Base-by-base conservation (phyloP, 2,329 filamentous ascomycete genomes). In the Venturia effusa region DNA sequence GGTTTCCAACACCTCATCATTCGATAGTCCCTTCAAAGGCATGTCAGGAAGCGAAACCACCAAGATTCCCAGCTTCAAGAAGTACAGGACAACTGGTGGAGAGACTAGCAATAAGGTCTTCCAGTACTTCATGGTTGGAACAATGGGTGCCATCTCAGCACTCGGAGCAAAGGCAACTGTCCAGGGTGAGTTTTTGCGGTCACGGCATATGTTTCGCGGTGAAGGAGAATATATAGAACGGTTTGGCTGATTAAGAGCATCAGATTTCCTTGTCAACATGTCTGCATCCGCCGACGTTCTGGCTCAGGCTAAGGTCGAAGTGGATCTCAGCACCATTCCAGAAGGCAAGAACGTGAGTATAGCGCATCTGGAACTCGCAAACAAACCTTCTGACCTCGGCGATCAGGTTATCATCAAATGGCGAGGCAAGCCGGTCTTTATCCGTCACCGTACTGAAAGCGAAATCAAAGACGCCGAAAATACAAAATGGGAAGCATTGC, bases 221-320 rank as follows among this genome's bases (percentile, higher is more conserved):
- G 64, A 62, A 32, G 40, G 30, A n/a, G 30, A 24, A 27, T 24
- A 62, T 7, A 10, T 27, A 41, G 48, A 15, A 64, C 55, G 66
- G 5, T 22, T 11, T 63, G 64, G 70, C 68, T 66, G 64, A 67
- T 70, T 70, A 69, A 67, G 62, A 63, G 70, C 65, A 67, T 69
- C 79, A 99, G 94, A 99, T 81, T 99, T 99, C 86, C 85, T 99
- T 69, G 91, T 96, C 82, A 99, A 97, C 87, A 97, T 99, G 95
- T 95, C 93, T 73, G 94, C 94, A 68, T 99, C 94, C 67, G 94
- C 94, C 79, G 94, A 99, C 75, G 92, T 99, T 75, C 81, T 99
- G 80, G 94, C 95, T 76, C 95, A 97, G 87, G 94, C 94, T 79
- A 99, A 99, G 88, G 94, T 99, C 71, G 94, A 99, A 83, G 89